These are phyloP conservation scores for Colletotrichum zoysiae DNA, from an alignment of 2,329 filamentous ascomycete species.

Conservation along the genomic window DNA sequence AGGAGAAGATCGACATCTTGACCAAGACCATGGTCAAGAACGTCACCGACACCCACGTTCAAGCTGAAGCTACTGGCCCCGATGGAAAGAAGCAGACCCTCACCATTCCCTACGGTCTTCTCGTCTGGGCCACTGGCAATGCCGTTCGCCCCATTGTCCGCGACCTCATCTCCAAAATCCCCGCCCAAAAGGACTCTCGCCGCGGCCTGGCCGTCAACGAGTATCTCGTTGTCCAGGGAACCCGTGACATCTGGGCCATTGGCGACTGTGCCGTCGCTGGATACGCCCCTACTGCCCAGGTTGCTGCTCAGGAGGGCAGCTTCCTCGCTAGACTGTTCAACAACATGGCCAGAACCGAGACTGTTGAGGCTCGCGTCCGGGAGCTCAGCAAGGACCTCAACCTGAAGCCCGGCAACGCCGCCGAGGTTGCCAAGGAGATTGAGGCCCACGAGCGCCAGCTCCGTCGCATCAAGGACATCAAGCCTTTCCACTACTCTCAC, in stretches of 20 bases:
- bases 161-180: constrained; percentile 92
- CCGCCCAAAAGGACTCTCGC: constrained; percentile 93
- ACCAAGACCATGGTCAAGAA: constrained; percentile 99
- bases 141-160: constrained; percentile 89
- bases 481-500: constrained; percentile 98
- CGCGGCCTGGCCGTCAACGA: constrained; percentile 97
- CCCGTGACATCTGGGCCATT: constrained; percentile 97
- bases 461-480: constrained; percentile 91
- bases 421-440: constrained; percentile 79
- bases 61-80: constrained; percentile 85
- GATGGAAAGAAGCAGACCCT: constrained; percentile 87
- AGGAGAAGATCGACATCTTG: constrained; percentile 97
- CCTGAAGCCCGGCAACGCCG: constrained; percentile 73
- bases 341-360: constrained; percentile 96
- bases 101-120: constrained; percentile 90
- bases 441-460: constrained; percentile 88
- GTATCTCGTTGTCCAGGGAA: constrained; percentile 97
- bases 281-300: constrained; percentile 97
- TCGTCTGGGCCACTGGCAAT: constrained; percentile 99
- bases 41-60: constrained; percentile 91
- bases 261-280: constrained; percentile 98
- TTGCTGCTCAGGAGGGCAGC: constrained; percentile 93
- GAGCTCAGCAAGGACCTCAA: constrained; percentile 74
- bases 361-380: constrained; percentile 81
- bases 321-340: constrained; percentile 98